Evolutionary conservation across 1,139 yeast species (phyloP).

Genomic region (Hansenula lynferdii): DNA sequence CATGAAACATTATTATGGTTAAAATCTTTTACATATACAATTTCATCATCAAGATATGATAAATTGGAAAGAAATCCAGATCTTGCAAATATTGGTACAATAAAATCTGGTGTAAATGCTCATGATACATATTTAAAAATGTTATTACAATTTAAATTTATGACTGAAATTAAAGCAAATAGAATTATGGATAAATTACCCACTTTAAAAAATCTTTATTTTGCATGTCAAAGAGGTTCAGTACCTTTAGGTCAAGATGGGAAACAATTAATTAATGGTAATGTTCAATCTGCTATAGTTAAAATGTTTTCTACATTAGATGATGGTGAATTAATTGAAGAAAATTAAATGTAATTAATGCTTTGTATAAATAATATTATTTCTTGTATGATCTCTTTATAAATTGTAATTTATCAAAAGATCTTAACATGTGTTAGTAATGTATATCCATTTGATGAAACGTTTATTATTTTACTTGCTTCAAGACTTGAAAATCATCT

Average conservation of each 20-base stretch:
- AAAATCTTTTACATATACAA: constrained; percentile 50
- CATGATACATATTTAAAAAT: constrained; percentile 43
- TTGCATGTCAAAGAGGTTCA: constrained; percentile 24
- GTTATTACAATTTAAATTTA: constrained; percentile 48
- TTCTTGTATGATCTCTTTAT: constrained; percentile 24
- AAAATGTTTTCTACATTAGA: constrained; percentile 45
- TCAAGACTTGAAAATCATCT: constrained; percentile 48
- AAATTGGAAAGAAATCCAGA: constrained; percentile 48
- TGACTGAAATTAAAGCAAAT: constrained; percentile 40
- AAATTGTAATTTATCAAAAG: constrained; percentile 33
- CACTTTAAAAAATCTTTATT: constrained; percentile 33
- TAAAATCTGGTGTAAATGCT: constrained; percentile 48
- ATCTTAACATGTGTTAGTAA: constrained; percentile 21
- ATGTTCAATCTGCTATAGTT: constrained; percentile 40
- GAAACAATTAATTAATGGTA: constrained; percentile 33
- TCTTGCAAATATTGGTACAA: constrained; percentile 48
- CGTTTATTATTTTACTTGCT: constrained; percentile 34
- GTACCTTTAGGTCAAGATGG: constrained; percentile 29
- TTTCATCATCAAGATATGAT: constrained; percentile 50
- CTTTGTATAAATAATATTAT: constrained; percentile 2
- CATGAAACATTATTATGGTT: constrained; percentile 52
- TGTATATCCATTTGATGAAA: neutral
- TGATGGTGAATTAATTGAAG: constrained; percentile 38
- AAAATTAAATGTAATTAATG: constrained; percentile 14
- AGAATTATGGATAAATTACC: constrained; percentile 31